Percentiles rank a stretch among this genome's conserved stretches.
Evolutionary conservation across 2,329 filamentous ascomycete genomes (phyloP).

Genomic region (Xylaria sp.): DNA sequence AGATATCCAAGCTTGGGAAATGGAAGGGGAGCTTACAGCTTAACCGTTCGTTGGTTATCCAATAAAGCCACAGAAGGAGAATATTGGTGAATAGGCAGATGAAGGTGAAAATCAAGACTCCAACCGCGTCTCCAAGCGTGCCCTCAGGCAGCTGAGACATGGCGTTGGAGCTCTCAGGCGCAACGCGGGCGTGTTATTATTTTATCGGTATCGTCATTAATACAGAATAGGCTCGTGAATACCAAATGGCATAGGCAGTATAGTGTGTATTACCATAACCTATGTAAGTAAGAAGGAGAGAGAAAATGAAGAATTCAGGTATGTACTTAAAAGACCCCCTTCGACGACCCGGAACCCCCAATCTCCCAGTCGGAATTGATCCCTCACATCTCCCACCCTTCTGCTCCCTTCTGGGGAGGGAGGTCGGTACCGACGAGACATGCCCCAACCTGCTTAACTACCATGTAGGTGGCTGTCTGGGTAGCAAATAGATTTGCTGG

Average conservation of each 20-base stretch:
- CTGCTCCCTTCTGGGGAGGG: conserved; percentile 9
- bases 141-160: conserved; percentile 43
- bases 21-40: conserved; percentile 32
- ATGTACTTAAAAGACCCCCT: not conserved
- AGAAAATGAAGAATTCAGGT: not conserved
- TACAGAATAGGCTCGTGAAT: not conserved
- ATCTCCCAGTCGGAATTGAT: conserved; percentile 15
- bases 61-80: conserved; percentile 42
- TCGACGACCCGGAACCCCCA: not conserved
- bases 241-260: not conserved
- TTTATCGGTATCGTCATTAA: not conserved
- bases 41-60: conserved; percentile 38
- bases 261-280: not conserved
- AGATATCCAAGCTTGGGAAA: not conserved
- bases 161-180: conserved; percentile 8
- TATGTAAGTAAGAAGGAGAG: not conserved
- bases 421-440: conserved; percentile 12
- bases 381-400: conserved; percentile 7
- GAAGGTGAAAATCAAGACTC: conserved; percentile 43
- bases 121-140: conserved; percentile 41
- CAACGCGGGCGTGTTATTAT: not conserved
- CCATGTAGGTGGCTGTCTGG: not conserved
- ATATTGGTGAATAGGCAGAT: conserved; percentile 38
- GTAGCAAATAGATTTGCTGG: conserved; percentile 11
- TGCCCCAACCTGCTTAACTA: not conserved